Evolutionary conservation across 139 green algal genomes (phyloP).

Genomic region (Ulvella scutata): DNA sequence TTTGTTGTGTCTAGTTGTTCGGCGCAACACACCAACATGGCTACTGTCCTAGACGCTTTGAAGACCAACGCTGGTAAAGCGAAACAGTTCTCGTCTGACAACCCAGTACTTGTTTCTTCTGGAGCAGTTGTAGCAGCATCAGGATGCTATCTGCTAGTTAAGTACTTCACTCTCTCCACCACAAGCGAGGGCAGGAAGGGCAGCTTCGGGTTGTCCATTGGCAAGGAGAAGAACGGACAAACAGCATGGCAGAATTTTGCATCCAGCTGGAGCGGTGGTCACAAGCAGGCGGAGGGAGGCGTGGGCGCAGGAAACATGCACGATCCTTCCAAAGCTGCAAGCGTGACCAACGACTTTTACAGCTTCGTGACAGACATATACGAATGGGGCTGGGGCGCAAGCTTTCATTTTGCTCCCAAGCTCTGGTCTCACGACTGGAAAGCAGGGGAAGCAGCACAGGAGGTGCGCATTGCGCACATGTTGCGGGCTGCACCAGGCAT

Average conservation of each 20-base stretch:
- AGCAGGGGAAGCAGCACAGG: conserved; percentile 69
- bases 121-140: neutral
- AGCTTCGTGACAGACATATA: conserved; percentile 89
- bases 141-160: neutral
- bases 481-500: conserved; percentile 51
- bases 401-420: conserved; percentile 92
- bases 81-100: neutral
- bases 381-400: conserved; percentile 94
- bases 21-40: no score
- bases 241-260: neutral
- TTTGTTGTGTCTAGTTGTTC: no score
- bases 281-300: neutral
- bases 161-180: neutral
- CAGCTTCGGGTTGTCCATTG: neutral
- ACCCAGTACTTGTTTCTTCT: neutral
- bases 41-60: neutral
- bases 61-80: neutral
- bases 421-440: conserved; percentile 55
- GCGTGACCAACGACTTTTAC: conserved; percentile 60
- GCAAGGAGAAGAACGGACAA: neutral
- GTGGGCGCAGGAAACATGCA: conserved; percentile 16
- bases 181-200: neutral
- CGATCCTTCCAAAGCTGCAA: conserved; percentile 26
- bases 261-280: neutral
- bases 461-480: conserved; percentile 56